Evolutionary conservation across 2,329 filamentous ascomycete species (phyloP).

Genomic region (Monilinia fructigena): DNA sequence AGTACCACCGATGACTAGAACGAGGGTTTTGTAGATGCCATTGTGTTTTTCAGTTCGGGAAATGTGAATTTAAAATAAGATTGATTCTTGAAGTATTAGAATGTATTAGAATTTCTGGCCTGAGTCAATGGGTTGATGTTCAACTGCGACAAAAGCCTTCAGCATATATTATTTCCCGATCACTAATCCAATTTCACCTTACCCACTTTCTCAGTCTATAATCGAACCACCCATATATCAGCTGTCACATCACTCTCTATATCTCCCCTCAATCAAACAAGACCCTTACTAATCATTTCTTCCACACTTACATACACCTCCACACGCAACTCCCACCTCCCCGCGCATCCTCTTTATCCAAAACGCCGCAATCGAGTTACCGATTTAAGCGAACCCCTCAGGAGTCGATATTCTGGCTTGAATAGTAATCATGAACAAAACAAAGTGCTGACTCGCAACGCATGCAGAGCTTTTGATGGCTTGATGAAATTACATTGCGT

Average conservation of each 20-base stretch:
- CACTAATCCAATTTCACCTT: not conserved
- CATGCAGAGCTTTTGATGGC: not conserved
- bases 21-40: constrained; percentile 42
- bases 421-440: constrained; percentile 17
- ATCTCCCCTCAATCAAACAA: not conserved
- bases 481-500: not conserved
- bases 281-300: not conserved
- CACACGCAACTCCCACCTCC: not conserved
- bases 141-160: not conserved
- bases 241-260: not conserved
- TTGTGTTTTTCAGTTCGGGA: not conserved
- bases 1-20: constrained; percentile 50
- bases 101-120: not conserved
- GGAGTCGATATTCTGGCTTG: not conserved
- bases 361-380: constrained; percentile 9
- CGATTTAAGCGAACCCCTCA: constrained; percentile 11
- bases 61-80: not conserved
- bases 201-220: not conserved
- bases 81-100: not conserved
- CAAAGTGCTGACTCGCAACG: constrained; percentile 4
- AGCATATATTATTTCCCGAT: constrained; percentile 11
- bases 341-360: constrained; percentile 3
- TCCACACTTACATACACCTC: not conserved
- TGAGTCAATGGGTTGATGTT: no score
- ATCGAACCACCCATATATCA: not conserved